phyloP scores from a whole-genome alignment of 1,284 basidiomycete species.

The Sanghuangporus baumii region DNA sequence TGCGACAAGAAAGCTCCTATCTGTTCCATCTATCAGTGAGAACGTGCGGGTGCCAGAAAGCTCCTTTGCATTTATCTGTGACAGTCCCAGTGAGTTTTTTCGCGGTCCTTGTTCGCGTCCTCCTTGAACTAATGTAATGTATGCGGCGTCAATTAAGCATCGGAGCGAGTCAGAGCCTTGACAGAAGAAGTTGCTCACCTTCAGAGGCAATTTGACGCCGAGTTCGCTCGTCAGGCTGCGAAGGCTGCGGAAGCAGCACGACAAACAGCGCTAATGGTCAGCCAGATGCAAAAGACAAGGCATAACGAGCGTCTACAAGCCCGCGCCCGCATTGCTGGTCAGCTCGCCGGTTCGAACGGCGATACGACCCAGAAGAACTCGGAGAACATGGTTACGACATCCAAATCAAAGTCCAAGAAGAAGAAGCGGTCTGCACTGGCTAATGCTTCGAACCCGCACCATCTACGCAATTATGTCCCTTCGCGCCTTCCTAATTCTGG shows the following conservation, averaged over 20 bases:
- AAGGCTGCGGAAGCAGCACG: constrained; percentile 50
- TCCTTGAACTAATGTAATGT: constrained; percentile 1
- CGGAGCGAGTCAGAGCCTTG: constrained; percentile 59
- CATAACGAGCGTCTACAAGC: constrained; percentile 36
- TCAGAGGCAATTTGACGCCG: constrained; percentile 62
- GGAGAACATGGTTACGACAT: constrained; percentile 6
- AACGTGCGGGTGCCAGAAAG: constrained; percentile 37
- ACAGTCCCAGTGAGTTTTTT: constrained; percentile 61
- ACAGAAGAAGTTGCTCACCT: constrained; percentile 61
- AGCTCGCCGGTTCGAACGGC: constrained; percentile 9
- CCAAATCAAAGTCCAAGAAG: constrained; percentile 60
- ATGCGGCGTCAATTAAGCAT: constrained; percentile 40
- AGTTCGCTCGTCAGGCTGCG: constrained; percentile 60
- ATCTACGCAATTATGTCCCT: constrained; percentile 82
- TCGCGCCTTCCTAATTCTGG: constrained; percentile 64
- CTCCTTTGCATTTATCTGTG: constrained; percentile 55
- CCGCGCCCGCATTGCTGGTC: constrained; percentile 25
- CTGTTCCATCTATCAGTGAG: constrained; percentile 3
- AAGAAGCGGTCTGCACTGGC: constrained; percentile 83
- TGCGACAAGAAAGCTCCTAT: background rate
- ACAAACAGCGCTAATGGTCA: constrained; percentile 34
- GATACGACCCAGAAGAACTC: constrained; percentile 15
- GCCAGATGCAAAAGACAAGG: constrained; percentile 31
- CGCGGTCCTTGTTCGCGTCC: constrained; percentile 17
- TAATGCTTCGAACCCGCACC: constrained; percentile 87